These are phyloP conservation scores for Monosporozyma siamensis DNA, from an alignment of 805 yeast species.

Conservation along the genomic window DNA sequence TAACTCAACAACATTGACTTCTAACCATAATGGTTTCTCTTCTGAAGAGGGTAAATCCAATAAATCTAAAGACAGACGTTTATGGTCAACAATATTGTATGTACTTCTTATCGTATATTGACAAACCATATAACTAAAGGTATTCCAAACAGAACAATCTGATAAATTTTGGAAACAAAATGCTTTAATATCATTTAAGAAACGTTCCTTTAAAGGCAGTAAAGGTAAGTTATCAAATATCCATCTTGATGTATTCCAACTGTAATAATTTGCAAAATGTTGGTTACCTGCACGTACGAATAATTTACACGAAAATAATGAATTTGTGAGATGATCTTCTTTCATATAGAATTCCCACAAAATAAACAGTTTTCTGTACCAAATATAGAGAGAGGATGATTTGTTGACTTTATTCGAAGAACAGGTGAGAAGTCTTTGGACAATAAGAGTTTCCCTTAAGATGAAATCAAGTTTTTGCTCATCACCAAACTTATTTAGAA, in stretches of 20 bases:
- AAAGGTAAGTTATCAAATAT: conserved; percentile 17
- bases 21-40: not conserved
- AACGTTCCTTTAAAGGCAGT: conserved; percentile 3
- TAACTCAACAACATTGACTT: not conserved
- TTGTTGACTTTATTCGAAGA: conserved; percentile 30
- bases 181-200: conserved; percentile 11
- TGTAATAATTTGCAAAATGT: conserved; percentile 33
- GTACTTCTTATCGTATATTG: conserved; percentile 4
- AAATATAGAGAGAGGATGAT: conserved; percentile 33
- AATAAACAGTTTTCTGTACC: conserved; percentile 26
- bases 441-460: conserved; percentile 11
- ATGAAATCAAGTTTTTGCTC: conserved; percentile 9
- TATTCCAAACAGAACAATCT: conserved; percentile 33
- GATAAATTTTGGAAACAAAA: conserved; percentile 22
- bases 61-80: not conserved
- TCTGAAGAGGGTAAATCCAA: not conserved
- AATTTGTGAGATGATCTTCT: too few relatives aligned
- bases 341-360: not conserved
- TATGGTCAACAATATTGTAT: conserved; percentile 9
- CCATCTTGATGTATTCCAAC: conserved; percentile 34
- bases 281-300: conserved; percentile 23
- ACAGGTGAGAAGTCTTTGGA: conserved; percentile 25
- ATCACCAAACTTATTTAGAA: conserved; percentile 3
- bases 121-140: conserved; percentile 17
- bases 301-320: not conserved